phyloP scores from a whole-genome alignment of 2,329 filamentous ascomycete species.

The Lachnellula suecica region DNA sequence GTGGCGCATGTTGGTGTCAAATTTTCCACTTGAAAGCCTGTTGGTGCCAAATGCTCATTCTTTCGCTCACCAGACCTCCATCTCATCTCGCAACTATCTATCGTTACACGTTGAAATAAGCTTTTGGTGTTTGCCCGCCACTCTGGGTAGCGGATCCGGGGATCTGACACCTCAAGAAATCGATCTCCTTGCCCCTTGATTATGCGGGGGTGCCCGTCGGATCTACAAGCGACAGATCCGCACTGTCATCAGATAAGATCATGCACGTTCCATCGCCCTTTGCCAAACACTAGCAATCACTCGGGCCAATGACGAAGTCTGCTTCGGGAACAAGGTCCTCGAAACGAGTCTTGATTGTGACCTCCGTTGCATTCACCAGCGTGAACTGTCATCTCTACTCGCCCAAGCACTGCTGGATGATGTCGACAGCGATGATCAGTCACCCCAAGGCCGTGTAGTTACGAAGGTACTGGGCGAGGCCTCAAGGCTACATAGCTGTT shows the following conservation, averaged over 20 bases:
- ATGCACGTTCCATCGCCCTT: neutral
- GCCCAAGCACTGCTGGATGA: neutral
- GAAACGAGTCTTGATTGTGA: neutral
- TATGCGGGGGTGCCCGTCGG: constrained; percentile 1
- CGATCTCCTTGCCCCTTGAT: neutral
- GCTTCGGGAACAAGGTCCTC: neutral
- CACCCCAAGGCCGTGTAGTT: neutral
- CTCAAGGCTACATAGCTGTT: no score
- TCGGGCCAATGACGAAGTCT: neutral
- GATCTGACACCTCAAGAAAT: neutral
- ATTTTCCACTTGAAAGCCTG: no score
- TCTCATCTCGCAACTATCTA: neutral
- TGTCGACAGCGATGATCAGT: neutral
- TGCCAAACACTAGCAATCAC: neutral
- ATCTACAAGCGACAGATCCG: constrained; percentile 2
- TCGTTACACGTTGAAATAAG: constrained; percentile 5
- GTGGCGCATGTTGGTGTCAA: no score
- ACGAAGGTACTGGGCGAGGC: neutral
- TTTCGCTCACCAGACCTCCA: neutral
- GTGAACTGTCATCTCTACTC: neutral
- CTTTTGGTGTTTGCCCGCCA: constrained; percentile 1
- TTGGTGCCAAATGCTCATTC: neutral
- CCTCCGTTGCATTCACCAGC: neutral
- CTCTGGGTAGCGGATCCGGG: neutral
- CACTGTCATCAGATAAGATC: constrained; percentile 3